A percentile compares a stretch with the other conserved stretches of the same genome.
phyloP scores from a whole-genome alignment of 108 stramenopile species.

The Chaetoceros muelleri region DNA sequence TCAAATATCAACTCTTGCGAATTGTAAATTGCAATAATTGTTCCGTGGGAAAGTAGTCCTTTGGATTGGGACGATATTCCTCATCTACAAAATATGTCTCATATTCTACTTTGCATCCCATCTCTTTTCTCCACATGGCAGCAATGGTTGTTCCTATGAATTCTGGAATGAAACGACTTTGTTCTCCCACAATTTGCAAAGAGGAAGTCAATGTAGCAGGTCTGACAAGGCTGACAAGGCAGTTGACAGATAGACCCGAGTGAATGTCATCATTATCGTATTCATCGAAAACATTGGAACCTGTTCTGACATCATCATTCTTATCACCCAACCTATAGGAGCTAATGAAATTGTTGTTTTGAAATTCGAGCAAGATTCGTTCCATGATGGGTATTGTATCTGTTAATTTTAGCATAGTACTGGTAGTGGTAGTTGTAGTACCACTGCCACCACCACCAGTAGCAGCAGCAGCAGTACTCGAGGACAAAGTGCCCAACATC shows the following conservation, averaged over 20 bases:
- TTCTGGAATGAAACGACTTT: conserved; percentile 69
- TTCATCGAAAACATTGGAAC: conserved; percentile 48
- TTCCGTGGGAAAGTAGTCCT: conserved; percentile 81
- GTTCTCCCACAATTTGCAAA: conserved; percentile 75
- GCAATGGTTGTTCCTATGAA: conserved; percentile 63
- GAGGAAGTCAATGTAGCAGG: conserved; percentile 60
- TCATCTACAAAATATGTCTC: conserved; percentile 80
- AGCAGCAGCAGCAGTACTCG: conserved; percentile 2
- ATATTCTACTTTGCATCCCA: conserved; percentile 26
- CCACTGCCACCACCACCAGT: not conserved
- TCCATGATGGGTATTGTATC: conserved; percentile 32
- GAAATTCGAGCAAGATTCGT: conserved; percentile 41
- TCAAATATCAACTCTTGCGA: not conserved
- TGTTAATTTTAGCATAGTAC: conserved; percentile 9
- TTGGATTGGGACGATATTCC: conserved; percentile 80
- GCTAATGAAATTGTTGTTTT: conserved; percentile 26
- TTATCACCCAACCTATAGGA: conserved; percentile 24
- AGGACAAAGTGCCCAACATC: not conserved
- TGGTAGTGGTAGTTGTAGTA: not conserved
- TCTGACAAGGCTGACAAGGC: conserved; percentile 51
- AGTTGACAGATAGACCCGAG: conserved; percentile 44
- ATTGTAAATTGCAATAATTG: conserved; percentile 56
- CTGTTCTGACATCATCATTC: conserved; percentile 26
- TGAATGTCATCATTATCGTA: conserved; percentile 44
- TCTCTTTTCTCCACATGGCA: conserved; percentile 51